phyloP scores from a whole-genome alignment of 148 eudicot species.

The Arbutus unedo region DNA sequence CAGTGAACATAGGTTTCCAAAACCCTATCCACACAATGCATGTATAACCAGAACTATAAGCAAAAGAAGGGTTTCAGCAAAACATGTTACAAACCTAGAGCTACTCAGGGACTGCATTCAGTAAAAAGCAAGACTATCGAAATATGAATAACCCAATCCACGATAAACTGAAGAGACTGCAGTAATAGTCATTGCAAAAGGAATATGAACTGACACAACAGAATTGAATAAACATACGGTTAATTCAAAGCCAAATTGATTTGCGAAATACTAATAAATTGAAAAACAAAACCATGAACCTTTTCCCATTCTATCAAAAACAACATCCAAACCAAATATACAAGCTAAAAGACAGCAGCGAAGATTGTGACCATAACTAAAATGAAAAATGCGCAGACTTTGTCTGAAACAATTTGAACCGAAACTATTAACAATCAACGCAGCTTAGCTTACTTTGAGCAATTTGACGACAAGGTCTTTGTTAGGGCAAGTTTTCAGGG shows the following conservation, averaged over 20 bases:
- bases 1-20: background rate
- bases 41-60: background rate
- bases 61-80: background rate
- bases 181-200: no score
- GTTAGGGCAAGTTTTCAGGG: conserved; percentile 49
- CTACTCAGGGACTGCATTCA: background rate
- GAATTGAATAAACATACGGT: no score
- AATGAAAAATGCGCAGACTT: no score
- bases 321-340: no score
- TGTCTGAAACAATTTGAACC: no score
- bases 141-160: background rate
- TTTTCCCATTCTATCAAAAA: background rate
- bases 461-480: conserved; percentile 59
- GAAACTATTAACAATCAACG: background rate
- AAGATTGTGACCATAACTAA: no score
- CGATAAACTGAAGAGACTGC: background rate
- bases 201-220: background rate
- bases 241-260: no score
- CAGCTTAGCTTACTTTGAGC: conserved; percentile 46
- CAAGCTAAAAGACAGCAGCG: no score
- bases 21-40: no score
- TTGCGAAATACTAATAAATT: background rate
- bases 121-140: background rate
- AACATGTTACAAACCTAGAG: background rate
- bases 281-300: background rate